Base-by-base conservation (phyloP, 2,329 filamentous ascomycete species). In the Coniochaeta prunicola region DNA sequence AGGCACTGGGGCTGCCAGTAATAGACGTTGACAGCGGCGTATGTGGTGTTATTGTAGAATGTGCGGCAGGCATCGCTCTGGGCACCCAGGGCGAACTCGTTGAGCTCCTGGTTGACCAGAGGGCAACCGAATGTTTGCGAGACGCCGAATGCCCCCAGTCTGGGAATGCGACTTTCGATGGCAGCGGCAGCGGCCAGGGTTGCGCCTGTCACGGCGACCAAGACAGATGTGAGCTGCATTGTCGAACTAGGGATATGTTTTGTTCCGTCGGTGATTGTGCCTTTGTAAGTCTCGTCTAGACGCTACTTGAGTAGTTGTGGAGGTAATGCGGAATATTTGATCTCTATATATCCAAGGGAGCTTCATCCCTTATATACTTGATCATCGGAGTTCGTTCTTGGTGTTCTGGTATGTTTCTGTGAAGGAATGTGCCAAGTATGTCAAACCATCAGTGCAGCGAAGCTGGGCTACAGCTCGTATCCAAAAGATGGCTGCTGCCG, bases 1-100 rank as follows among this genome's bases (percentile, higher is more conserved):
- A 58, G 55, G 28, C 60, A 61, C 36, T 59, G 33, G 31, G 58
- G 56, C 53, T 59, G 42, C 45, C 48, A 56, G 56, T 57, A 60
- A 34, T 42, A 33, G 53, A 53, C 45, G 56, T 53, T 53, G 58
- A 60, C 40, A 34, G 58, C 34, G 15, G 3, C 7, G 59, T 58
- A 59, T 19, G 58, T 59, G 7, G 30, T 55, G 58, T 59, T 59
- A 33, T 48, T 55, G 36, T 42, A 59, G 31, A 61, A 61, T 13
- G 10, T 33, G 15, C 59, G 57, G 54, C 59, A 61, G 17, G 53
- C 53, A n/a, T 55, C 53, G 31, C 53, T 55, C 53, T 55, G 53
- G n/a, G 28, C n/a, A 12, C 40, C 40, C 3, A 56, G 30, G 13
- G 26, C 56, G 31, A 58, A 58, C 55, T 58, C 28, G 50, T 33